A percentile compares a stretch with the other conserved stretches of the same genome.
These are phyloP conservation scores for Neofusicoccum cordaticola DNA, from an alignment of 2,329 filamentous ascomycete genomes.

Conservation along the genomic window DNA sequence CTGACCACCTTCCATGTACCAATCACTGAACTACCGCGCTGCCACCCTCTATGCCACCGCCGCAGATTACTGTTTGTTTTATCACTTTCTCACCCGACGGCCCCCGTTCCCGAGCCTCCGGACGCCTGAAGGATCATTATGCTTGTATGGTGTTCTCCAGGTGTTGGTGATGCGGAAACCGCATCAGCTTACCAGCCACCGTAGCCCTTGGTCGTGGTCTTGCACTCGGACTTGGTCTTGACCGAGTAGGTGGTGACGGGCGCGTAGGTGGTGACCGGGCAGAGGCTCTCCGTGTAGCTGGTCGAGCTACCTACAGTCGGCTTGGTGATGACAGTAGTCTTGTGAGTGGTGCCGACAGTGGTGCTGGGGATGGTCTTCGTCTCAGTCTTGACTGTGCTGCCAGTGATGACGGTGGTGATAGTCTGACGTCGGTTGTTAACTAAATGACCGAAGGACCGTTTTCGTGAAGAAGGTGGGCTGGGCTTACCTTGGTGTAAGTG, in stretches of 20 bases:
- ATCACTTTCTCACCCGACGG: not conserved
- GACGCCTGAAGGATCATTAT: no score
- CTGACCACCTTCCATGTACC: not conserved
- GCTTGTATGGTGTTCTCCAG: not conserved
- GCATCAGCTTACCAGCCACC: conserved; percentile 4
- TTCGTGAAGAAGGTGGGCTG: not conserved
- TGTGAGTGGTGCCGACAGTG: conserved; percentile 20
- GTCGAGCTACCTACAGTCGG: conserved; percentile 21
- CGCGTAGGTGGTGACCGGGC: conserved; percentile 22
- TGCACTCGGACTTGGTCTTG: conserved; percentile 25
- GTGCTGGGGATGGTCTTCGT: conserved; percentile 1
- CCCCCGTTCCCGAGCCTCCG: not conserved
- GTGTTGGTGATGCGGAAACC: not conserved
- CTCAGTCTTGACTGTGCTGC: not conserved
- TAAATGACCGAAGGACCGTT: no score
- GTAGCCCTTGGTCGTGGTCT: conserved; percentile 20
- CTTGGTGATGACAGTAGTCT: conserved; percentile 4
- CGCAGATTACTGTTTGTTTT: no score
- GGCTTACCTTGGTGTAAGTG: not conserved
- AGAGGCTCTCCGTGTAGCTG: conserved; percentile 18
- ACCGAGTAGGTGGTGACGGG: conserved; percentile 22
- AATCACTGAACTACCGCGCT: no score
- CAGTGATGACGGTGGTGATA: no score
- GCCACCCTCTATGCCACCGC: no score
- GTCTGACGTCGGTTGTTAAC: no score